phyloP scores from a whole-genome alignment of 768 basidiomycete species.

The Leccinum truebloodii region DNA sequence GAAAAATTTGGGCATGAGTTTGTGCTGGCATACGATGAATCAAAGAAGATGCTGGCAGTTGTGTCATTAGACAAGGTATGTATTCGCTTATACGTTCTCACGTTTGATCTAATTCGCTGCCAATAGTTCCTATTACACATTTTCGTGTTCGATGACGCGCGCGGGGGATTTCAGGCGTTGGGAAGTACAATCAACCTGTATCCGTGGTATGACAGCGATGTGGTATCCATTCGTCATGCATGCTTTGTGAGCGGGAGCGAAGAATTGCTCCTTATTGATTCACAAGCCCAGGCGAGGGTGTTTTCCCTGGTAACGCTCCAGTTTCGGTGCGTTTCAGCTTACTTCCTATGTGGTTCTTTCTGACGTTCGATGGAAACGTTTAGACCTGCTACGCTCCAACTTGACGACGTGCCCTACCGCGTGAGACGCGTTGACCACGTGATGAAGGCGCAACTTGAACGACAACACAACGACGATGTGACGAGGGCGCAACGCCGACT shows the following conservation, averaged over 20 bases:
- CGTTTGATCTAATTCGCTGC: neutral
- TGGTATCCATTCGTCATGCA: constrained; percentile 33
- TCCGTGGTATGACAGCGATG: constrained; percentile 41
- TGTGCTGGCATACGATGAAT: constrained; percentile 54
- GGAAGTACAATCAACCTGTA: constrained; percentile 43
- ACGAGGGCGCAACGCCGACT: too few species aligned
- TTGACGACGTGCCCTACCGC: constrained; percentile 34
- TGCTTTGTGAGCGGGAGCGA: constrained; percentile 52
- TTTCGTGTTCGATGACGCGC: constrained; percentile 49
- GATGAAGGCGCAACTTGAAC: too few species aligned
- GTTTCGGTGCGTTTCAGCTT: constrained; percentile 31
- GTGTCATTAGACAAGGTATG: constrained; percentile 44
- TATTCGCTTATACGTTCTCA: neutral
- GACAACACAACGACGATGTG: too few species aligned
- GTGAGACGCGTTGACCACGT: too few species aligned
- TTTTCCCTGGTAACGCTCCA: constrained; percentile 55
- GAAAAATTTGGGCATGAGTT: constrained; percentile 49
- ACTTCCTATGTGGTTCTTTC: neutral
- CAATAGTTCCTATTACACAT: constrained; percentile 42
- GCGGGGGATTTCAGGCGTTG: constrained; percentile 37
- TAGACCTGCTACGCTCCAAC: constrained; percentile 49
- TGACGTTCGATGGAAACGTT: neutral
- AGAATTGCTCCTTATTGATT: constrained; percentile 54
- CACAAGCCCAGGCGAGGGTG: constrained; percentile 43
- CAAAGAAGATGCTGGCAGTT: constrained; percentile 47